Conservation (phyloP, 2,329 filamentous ascomycete genomes). For the Chrysoporthe austroafricana region DNA sequence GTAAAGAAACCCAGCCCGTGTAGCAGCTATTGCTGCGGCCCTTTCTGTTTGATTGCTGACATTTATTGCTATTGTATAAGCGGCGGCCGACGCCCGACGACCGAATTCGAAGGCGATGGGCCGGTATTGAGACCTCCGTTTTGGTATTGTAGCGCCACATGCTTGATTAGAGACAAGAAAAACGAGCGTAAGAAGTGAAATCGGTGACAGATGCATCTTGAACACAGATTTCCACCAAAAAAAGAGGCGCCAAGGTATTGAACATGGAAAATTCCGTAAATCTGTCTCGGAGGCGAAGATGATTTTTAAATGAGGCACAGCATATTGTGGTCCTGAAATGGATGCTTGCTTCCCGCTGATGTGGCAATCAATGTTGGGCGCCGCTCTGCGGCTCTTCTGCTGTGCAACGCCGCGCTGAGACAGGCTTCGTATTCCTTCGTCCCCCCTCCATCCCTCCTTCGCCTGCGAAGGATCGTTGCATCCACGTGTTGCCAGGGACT, state of each 20-base stretch:
- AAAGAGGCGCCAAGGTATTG: not conserved
- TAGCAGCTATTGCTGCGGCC: not conserved
- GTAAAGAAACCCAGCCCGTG: conserved; percentile 20
- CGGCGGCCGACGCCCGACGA: not conserved
- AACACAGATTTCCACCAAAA: not conserved
- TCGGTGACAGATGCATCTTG: not conserved
- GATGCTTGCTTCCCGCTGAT: not conserved
- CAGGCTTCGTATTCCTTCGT: not conserved
- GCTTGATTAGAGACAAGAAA: not conserved
- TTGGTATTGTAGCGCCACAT: not conserved
- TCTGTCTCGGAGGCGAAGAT: not conserved
- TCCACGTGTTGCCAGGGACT: conserved; percentile 2
- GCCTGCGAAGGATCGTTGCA: conserved; percentile 2
- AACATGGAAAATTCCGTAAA: not conserved
- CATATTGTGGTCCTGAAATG: not conserved
- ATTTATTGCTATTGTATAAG: not conserved
- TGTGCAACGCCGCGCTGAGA: conserved; percentile 2
- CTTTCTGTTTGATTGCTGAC: not conserved
- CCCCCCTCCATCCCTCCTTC: conserved; percentile 4
- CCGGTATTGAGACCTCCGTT: not conserved
- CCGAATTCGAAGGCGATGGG: not conserved
- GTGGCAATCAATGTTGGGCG: not conserved
- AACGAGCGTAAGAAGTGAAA: not conserved
- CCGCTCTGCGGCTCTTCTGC: not conserved
- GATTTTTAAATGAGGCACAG: not conserved